Evolutionary conservation across 2,329 filamentous ascomycete genomes (phyloP).

Genomic region (Pseudocercospora vitis): DNA sequence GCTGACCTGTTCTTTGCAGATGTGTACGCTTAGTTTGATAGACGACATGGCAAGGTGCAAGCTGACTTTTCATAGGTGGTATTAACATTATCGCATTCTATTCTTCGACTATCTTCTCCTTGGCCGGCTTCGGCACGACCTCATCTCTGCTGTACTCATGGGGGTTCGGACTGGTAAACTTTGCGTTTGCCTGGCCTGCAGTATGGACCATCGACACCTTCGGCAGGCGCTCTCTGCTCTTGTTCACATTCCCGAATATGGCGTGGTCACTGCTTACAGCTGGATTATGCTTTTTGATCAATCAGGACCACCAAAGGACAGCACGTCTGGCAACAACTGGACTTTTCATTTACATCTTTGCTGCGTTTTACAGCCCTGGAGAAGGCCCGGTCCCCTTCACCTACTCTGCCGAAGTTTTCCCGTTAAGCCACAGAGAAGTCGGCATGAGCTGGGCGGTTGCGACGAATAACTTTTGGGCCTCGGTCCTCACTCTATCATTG

Average conservation of each 20-base stretch:
- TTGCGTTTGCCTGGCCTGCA: constrained; percentile 59
- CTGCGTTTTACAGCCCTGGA: constrained; percentile 29
- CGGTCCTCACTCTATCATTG: constrained; percentile 53
- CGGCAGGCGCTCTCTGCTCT: constrained; percentile 53
- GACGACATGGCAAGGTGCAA: background rate
- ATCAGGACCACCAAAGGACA: constrained; percentile 42
- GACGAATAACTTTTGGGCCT: constrained; percentile 47
- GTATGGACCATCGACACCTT: constrained; percentile 53
- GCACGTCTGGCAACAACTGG: constrained; percentile 37
- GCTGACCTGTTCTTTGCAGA: no score
- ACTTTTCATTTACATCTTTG: constrained; percentile 35
- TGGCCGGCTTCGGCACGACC: constrained; percentile 42
- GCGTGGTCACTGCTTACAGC: constrained; percentile 49
- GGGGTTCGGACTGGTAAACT: constrained; percentile 60
- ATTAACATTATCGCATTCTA: constrained; percentile 42
- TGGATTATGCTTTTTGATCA: constrained; percentile 51
- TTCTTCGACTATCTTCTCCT: constrained; percentile 35
- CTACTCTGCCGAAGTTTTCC: constrained; percentile 39
- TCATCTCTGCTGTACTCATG: constrained; percentile 56
- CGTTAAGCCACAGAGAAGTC: constrained; percentile 34
- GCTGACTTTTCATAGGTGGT: constrained; percentile 1
- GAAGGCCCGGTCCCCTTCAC: constrained; percentile 36
- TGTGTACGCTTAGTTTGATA: constrained; percentile 28
- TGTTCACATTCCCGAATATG: constrained; percentile 54
- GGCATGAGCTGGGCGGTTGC: constrained; percentile 34